These are phyloP conservation scores for Sapria himalayana DNA, from an alignment of 345 rosid species.

Conservation along the genomic window DNA sequence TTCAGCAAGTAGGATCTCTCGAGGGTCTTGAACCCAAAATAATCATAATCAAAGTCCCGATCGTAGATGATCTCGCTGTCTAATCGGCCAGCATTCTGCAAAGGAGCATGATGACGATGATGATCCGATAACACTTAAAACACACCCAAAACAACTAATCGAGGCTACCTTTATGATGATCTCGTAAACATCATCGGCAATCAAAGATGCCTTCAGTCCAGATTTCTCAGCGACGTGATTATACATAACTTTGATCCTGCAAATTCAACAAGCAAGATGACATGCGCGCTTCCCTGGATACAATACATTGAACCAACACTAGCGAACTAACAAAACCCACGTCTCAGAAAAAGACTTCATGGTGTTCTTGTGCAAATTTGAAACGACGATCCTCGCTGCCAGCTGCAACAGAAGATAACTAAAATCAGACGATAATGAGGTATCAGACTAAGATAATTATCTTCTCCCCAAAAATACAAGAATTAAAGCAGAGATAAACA, in stretches of 20 bases:
- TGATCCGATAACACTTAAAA: not conserved
- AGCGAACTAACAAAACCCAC: constrained; percentile 24
- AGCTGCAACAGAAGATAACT: constrained; percentile 25
- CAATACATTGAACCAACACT: not conserved
- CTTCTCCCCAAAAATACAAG: not conserved
- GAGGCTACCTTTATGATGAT: constrained; percentile 56
- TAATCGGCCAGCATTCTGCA: constrained; percentile 54
- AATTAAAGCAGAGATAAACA: not conserved
- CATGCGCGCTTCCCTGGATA: not conserved
- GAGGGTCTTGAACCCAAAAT: constrained; percentile 81
- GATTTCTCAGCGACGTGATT: constrained; percentile 56
- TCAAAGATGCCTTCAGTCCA: constrained; percentile 52
- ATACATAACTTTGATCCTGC: constrained; percentile 75
- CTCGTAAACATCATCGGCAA: constrained; percentile 82
- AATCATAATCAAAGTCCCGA: constrained; percentile 82
- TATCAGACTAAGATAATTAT: not conserved
- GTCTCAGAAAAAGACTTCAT: constrained; percentile 85
- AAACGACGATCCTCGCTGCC: constrained; percentile 95
- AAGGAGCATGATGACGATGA: constrained; percentile 3
- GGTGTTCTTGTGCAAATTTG: constrained; percentile 93
- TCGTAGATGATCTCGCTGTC: constrained; percentile 91
- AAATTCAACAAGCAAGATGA: constrained; percentile 7
- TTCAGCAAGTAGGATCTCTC: constrained; percentile 79
- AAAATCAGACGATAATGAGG: not conserved
- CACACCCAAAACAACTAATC: not conserved